These are phyloP conservation scores for Pueraria montana DNA, from an alignment of 306 rosid species.

Conservation along the genomic window DNA sequence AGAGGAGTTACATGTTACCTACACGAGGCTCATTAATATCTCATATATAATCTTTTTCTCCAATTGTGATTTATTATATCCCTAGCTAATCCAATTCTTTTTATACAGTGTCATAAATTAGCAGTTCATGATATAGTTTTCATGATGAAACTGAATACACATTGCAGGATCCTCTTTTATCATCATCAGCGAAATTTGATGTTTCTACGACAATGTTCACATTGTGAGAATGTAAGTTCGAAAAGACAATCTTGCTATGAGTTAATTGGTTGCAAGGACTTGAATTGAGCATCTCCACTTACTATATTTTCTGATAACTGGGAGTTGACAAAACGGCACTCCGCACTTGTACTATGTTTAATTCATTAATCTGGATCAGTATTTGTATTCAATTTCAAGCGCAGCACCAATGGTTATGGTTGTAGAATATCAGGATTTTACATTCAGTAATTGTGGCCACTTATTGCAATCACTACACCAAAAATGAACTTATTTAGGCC, in stretches of 20 bases:
- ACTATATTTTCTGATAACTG: slow-evolving; percentile 3
- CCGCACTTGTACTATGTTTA: background rate
- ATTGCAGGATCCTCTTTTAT: slow-evolving; percentile 70
- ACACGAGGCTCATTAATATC: background rate
- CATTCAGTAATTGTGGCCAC: too few species aligned
- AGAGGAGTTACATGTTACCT: background rate
- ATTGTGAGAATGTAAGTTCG: slow-evolving; percentile 40
- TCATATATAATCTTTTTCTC: background rate
- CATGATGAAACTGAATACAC: slow-evolving; percentile 19
- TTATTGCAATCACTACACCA: too few species aligned
- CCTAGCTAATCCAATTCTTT: background rate
- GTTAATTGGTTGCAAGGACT: slow-evolving; percentile 15
- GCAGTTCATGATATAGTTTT: background rate
- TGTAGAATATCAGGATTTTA: background rate
- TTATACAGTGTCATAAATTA: background rate
- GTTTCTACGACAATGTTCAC: slow-evolving; percentile 49
- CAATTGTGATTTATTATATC: background rate
- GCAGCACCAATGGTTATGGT: background rate
- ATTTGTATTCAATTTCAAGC: slow-evolving; percentile 22
- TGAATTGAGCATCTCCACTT: background rate
- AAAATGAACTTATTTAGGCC: too few species aligned
- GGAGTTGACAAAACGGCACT: slow-evolving; percentile 21
- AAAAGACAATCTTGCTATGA: background rate
- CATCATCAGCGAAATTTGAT: slow-evolving; percentile 69
- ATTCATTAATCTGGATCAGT: slow-evolving; percentile 13